A percentile compares a stretch with the other conserved stretches of the same genome.
These are phyloP conservation scores for Austroboletus novae-zelandiae DNA, from an alignment of 1,284 basidiomycete genomes.

Conservation along the genomic window DNA sequence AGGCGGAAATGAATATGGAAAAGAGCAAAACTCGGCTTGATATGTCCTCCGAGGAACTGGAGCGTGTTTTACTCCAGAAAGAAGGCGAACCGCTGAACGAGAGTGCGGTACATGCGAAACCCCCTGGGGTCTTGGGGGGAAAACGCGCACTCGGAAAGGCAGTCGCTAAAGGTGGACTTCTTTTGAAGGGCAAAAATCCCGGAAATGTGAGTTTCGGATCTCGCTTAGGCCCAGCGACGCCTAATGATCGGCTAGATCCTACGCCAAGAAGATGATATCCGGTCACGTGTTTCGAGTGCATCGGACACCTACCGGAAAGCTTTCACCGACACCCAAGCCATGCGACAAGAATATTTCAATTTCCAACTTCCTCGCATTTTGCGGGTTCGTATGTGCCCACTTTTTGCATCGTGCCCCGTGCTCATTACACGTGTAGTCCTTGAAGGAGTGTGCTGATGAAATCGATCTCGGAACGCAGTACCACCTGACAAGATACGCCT, in stretches of 20 bases:
- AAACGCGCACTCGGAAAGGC: constrained; percentile 83
- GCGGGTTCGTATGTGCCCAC: constrained; percentile 56
- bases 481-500: constrained; percentile 92
- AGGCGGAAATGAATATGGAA: constrained; percentile 86
- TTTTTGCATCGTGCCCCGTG: neutral
- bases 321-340: constrained; percentile 85
- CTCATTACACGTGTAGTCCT: constrained; percentile 51
- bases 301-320: constrained; percentile 91
- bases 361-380: constrained; percentile 93
- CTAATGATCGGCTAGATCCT: constrained; percentile 59
- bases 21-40: constrained; percentile 90
- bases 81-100: constrained; percentile 91
- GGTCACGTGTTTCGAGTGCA: constrained; percentile 78
- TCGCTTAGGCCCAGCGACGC: neutral
- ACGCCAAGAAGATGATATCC: constrained; percentile 92
- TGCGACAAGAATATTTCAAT: constrained; percentile 97
- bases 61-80: constrained; percentile 90
- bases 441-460: constrained; percentile 96
- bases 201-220: constrained; percentile 65
- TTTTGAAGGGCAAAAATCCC: constrained; percentile 93
- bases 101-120: constrained; percentile 61
- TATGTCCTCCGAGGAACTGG: constrained; percentile 89
- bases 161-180: constrained; percentile 85
- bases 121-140: constrained; percentile 55
- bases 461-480: constrained; percentile 97